phyloP scores from a whole-genome alignment of 371 early-diverging fungal genomes.

The Mucor racemosus region DNA sequence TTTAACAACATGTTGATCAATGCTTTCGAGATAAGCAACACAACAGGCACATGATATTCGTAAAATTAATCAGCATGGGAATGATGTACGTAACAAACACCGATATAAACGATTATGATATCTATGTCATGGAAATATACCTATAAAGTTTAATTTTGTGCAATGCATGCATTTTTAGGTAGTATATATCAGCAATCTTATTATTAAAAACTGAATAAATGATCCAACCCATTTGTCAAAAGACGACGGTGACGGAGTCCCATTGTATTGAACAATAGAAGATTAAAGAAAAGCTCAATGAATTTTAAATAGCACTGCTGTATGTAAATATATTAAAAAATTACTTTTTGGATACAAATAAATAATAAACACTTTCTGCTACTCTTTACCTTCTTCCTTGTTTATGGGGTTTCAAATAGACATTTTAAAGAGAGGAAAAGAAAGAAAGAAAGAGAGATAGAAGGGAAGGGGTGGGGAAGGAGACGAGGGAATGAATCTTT shows the following conservation, averaged over 20 bases:
- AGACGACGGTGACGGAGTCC: neutral
- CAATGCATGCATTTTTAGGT: too few species aligned
- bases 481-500: too few species aligned
- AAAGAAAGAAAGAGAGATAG: neutral
- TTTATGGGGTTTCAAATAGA: neutral
- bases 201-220: neutral
- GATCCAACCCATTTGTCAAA: neutral
- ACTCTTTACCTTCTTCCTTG: neutral
- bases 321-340: neutral
- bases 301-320: neutral
- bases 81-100: too few species aligned
- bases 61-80: too few species aligned
- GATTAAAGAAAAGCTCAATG: neutral
- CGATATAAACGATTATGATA: too few species aligned
- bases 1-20: too few species aligned
- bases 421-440: neutral
- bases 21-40: too few species aligned
- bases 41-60: too few species aligned
- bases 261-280: neutral
- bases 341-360: slow-evolving; percentile 1
- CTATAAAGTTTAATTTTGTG: too few species aligned
- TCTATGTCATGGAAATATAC: too few species aligned
- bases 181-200: neutral
- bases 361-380: neutral
- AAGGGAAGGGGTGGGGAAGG: too few species aligned